These are phyloP conservation scores for Pleurotus djamor DNA, from an alignment of 768 basidiomycete genomes.

Conservation along the genomic window DNA sequence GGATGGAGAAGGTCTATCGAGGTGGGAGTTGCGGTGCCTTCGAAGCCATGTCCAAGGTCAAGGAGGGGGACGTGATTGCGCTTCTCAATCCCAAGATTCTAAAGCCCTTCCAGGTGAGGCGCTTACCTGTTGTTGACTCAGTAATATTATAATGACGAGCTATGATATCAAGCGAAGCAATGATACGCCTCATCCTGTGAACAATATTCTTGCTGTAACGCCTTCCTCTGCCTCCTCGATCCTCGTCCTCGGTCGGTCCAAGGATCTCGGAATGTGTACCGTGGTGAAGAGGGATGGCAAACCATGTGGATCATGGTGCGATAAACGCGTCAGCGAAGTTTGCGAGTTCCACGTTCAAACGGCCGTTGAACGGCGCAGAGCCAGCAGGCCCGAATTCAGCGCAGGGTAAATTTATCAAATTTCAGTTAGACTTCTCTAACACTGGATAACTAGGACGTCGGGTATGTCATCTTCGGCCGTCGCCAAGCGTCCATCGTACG, in stretches of 20 bases:
- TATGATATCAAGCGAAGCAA: slow-evolving; percentile 33
- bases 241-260: slow-evolving; percentile 80
- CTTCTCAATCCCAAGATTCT: slow-evolving; percentile 86
- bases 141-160: neutral
- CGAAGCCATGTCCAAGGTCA: slow-evolving; percentile 81
- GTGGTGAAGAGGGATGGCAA: slow-evolving; percentile 80
- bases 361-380: slow-evolving; percentile 73
- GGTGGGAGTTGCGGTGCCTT: slow-evolving; percentile 94
- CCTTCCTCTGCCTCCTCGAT: slow-evolving; percentile 82
- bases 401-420: slow-evolving; percentile 54
- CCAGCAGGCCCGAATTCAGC: slow-evolving; percentile 84
- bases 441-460: slow-evolving; percentile 53
- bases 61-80: slow-evolving; percentile 88
- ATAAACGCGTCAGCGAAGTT: slow-evolving; percentile 80
- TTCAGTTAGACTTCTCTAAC: neutral
- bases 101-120: slow-evolving; percentile 78
- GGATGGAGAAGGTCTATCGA: slow-evolving; percentile 63
- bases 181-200: slow-evolving; percentile 69
- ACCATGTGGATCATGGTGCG: slow-evolving; percentile 85
- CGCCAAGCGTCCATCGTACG: slow-evolving; percentile 55
- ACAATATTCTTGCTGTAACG: slow-evolving; percentile 84
- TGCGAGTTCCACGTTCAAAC: slow-evolving; percentile 92
- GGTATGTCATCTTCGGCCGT: slow-evolving; percentile 58
- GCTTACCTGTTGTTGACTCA: neutral
- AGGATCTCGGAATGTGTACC: slow-evolving; percentile 84